A percentile compares a stretch with the other conserved stretches of the same genome.
Evolutionary conservation across 805 yeast species (phyloP).

Genomic region (Kuraishia molischiana): DNA sequence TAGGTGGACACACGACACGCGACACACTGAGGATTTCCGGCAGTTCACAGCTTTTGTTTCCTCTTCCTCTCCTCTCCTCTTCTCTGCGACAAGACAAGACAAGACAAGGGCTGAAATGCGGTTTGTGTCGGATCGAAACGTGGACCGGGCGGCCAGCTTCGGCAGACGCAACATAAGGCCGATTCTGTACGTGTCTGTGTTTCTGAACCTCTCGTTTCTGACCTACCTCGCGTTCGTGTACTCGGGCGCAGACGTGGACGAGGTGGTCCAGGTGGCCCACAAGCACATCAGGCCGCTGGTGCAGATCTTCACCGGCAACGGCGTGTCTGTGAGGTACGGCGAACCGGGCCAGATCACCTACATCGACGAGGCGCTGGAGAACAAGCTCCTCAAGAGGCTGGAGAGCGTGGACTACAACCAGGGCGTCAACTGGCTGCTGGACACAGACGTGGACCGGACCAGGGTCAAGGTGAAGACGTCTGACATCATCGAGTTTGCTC

Average conservation of each 20-base stretch:
- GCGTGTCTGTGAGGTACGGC: background rate
- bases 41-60: too few relatives aligned
- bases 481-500: background rate
- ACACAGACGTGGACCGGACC: background rate
- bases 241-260: background rate
- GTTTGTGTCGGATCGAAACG: too few relatives aligned
- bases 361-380: background rate
- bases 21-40: too few relatives aligned
- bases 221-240: background rate
- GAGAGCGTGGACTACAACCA: background rate
- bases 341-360: background rate
- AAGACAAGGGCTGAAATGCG: too few relatives aligned
- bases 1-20: too few relatives aligned
- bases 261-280: background rate
- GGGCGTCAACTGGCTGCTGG: constrained; percentile 1
- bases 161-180: too few relatives aligned
- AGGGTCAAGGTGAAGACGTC: background rate
- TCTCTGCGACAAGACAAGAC: too few relatives aligned
- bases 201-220: background rate
- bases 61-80: too few relatives aligned
- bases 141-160: too few relatives aligned
- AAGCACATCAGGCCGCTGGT: background rate
- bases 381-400: background rate
- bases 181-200: background rate
- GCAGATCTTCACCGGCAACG: background rate